A percentile compares a stretch with the other conserved stretches of the same genome.
Conservation (phyloP, 1,284 basidiomycete species). For the Ganoderma resinaceum region DNA sequence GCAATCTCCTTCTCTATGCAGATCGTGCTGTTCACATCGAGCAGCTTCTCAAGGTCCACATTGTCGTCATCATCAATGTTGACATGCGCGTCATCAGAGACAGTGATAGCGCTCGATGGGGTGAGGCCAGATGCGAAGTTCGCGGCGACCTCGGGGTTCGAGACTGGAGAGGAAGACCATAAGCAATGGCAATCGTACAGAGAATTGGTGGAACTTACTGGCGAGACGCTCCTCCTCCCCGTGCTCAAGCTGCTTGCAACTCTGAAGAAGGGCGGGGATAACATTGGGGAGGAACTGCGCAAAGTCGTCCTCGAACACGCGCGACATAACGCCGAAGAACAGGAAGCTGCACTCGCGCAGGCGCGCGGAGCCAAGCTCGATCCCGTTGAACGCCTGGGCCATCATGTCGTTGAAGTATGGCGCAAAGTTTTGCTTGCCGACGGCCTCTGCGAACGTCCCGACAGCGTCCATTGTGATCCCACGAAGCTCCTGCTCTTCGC, state of each 20-base stretch:
- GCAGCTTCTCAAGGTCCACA: conserved; percentile 82
- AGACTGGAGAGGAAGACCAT: conserved; percentile 43
- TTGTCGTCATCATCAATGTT: conserved; percentile 82
- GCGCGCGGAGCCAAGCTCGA: conserved; percentile 87
- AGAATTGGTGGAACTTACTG: conserved; percentile 43
- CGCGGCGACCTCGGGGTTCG: conserved; percentile 56
- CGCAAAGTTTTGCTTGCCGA: conserved; percentile 93
- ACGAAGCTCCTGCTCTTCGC: conserved; percentile 92
- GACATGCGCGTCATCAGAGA: conserved; percentile 59
- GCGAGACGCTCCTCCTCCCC: conserved; percentile 62
- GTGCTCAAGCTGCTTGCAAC: conserved; percentile 87
- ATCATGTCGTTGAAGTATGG: conserved; percentile 97
- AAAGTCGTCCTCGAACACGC: conserved; percentile 96
- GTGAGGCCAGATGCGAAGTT: conserved; percentile 79
- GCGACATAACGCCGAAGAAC: conserved; percentile 98
- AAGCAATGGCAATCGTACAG: neutral
- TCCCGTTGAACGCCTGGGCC: conserved; percentile 93
- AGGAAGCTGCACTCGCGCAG: conserved; percentile 97
- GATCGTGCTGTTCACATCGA: conserved; percentile 95
- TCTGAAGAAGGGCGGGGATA: conserved; percentile 86
- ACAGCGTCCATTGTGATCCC: conserved; percentile 99
- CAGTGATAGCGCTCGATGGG: conserved; percentile 69
- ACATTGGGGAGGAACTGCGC: conserved; percentile 88
- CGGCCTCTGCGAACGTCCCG: conserved; percentile 97
- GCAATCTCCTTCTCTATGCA: conserved; percentile 99